These are phyloP conservation scores for Secale cereale DNA, from an alignment of 176 grass and related monocot species.

Conservation along the genomic window DNA sequence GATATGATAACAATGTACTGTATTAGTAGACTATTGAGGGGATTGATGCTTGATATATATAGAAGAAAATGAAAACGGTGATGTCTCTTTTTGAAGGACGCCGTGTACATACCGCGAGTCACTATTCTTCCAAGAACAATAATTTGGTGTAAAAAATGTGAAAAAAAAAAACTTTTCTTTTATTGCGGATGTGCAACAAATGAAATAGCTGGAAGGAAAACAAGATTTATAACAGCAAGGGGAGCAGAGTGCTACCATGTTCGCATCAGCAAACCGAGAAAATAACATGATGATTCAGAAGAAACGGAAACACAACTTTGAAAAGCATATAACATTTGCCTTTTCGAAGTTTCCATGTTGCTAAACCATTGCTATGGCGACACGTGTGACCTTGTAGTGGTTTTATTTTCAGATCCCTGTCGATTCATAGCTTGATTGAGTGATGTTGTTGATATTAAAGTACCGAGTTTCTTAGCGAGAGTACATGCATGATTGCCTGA, in stretches of 20 bases:
- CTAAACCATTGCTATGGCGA: background rate
- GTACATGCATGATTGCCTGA: too few relatives aligned
- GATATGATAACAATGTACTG: background rate
- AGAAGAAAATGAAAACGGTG: background rate
- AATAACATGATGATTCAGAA: too few relatives aligned
- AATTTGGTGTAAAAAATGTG: too few relatives aligned
- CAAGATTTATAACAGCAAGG: background rate
- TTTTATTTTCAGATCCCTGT: background rate
- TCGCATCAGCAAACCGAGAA: too few relatives aligned
- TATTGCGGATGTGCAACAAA: background rate
- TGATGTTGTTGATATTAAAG: too few relatives aligned
- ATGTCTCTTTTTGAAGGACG: constrained; percentile 3
- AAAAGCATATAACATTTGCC: too few relatives aligned
- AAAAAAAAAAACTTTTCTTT: too few relatives aligned
- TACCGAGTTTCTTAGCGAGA: too few relatives aligned
- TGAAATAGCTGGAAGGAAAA: background rate
- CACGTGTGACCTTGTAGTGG: background rate
- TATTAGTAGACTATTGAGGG: background rate
- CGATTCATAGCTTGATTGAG: background rate
- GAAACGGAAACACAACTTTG: too few relatives aligned
- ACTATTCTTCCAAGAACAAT: background rate
- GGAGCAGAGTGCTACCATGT: too few relatives aligned
- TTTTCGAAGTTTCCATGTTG: background rate
- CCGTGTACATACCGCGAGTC: background rate
- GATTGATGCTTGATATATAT: background rate